phyloP scores from a whole-genome alignment of 257 asterid genomes.

The Solanum medicagineum region DNA sequence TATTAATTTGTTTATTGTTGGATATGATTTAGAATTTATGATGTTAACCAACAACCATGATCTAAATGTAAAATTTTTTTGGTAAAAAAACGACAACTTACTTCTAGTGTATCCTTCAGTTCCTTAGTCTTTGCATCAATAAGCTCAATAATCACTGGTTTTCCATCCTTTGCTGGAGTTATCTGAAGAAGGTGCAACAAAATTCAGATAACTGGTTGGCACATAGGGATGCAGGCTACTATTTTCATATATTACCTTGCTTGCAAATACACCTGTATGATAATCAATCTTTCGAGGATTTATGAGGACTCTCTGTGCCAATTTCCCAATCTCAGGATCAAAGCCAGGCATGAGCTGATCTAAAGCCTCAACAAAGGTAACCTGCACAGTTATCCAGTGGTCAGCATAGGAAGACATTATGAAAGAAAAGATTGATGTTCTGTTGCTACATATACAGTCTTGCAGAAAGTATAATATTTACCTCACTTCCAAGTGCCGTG shows the following conservation, averaged over 20 bases:
- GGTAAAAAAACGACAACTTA: slow-evolving; percentile 1
- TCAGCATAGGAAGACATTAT: slow-evolving; percentile 14
- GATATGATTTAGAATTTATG: slow-evolving; percentile 1
- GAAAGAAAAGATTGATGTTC: background rate
- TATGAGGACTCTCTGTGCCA: slow-evolving; percentile 82
- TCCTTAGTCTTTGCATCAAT: slow-evolving; percentile 98
- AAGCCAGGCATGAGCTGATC: slow-evolving; percentile 96
- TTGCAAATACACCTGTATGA: slow-evolving; percentile 85
- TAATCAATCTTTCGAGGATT: slow-evolving; percentile 82
- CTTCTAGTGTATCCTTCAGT: slow-evolving; percentile 78
- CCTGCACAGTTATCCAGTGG: slow-evolving; percentile 34
- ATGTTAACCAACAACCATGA: background rate
- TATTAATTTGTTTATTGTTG: background rate
- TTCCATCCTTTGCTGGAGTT: slow-evolving; percentile 95
- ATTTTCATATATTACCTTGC: slow-evolving; percentile 47
- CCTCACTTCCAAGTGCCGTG: slow-evolving; percentile 99
- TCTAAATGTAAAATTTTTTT: background rate
- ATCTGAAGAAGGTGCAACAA: slow-evolving; percentile 28
- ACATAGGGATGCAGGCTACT: background rate
- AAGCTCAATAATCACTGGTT: slow-evolving; percentile 88
- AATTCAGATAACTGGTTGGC: background rate
- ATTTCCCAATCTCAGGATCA: slow-evolving; percentile 90
- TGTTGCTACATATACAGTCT: background rate
- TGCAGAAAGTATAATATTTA: background rate
- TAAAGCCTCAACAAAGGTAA: slow-evolving; percentile 83